These are phyloP conservation scores for Fusarium scirpi DNA, from an alignment of 2,329 filamentous ascomycete species.

Conservation along the genomic window DNA sequence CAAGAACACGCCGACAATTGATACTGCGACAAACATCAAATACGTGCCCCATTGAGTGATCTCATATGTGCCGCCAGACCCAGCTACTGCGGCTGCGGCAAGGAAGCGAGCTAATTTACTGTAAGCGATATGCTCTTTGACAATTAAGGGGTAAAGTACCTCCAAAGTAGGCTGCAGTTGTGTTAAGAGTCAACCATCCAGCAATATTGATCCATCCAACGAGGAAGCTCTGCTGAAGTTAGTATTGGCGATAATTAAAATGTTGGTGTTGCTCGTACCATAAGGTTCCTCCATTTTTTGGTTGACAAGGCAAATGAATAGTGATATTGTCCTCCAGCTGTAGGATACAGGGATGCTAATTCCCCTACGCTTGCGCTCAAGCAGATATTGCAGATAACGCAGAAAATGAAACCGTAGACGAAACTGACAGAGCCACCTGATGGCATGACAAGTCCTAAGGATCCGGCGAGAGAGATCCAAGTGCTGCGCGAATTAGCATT, in stretches of 20 bases:
- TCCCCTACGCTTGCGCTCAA: slow-evolving; percentile 38
- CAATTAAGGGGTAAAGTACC: slow-evolving; percentile 43
- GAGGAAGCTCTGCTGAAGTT: slow-evolving; percentile 53
- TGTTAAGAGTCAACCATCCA: slow-evolving; percentile 60
- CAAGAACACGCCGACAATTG: slow-evolving; percentile 44
- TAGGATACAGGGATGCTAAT: slow-evolving; percentile 40
- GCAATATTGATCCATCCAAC: slow-evolving; percentile 60
- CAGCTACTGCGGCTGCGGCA: slow-evolving; percentile 56
- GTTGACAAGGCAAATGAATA: slow-evolving; percentile 57
- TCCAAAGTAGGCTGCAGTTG: slow-evolving; percentile 58
- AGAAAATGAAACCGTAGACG: slow-evolving; percentile 54
- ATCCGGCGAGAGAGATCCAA: slow-evolving; percentile 56
- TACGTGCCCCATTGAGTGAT: slow-evolving; percentile 57
- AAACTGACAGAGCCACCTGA: slow-evolving; percentile 57
- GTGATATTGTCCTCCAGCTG: slow-evolving; percentile 55
- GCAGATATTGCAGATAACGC: slow-evolving; percentile 38
- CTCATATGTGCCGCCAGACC: slow-evolving; percentile 53
- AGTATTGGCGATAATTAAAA: not conserved
- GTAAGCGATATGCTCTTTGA: not conserved
- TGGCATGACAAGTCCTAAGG: slow-evolving; percentile 57
- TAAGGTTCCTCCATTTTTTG: slow-evolving; percentile 54
- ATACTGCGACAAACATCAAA: slow-evolving; percentile 54
- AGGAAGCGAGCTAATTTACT: slow-evolving; percentile 55
- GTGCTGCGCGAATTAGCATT: slow-evolving; percentile 35
- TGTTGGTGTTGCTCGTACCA: slow-evolving; percentile 42